A percentile compares a stretch with the other conserved stretches of the same genome.
phyloP scores from a whole-genome alignment of 306 rosid genomes.

The Pueraria montana region DNA sequence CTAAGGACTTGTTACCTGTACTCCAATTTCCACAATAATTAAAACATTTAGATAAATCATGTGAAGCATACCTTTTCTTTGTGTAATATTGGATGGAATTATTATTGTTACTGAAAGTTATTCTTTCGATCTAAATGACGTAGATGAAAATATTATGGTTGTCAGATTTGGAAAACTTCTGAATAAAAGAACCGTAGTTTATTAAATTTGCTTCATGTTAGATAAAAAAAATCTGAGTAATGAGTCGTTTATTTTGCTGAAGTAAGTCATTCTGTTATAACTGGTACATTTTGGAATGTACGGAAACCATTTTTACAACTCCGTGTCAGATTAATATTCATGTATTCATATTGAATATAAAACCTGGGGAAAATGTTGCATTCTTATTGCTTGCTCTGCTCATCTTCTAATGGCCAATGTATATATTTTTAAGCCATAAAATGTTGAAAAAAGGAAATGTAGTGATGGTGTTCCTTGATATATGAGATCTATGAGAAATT shows the following conservation, averaged over 20 bases:
- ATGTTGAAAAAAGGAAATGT: neutral
- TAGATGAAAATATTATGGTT: conserved; percentile 23
- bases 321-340: neutral
- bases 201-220: neutral
- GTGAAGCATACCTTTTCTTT: neutral
- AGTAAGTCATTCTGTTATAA: conserved; percentile 16
- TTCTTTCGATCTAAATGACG: conserved; percentile 19
- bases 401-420: neutral
- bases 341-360: conserved; percentile 9
- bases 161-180: conserved; percentile 28
- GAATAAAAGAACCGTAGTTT: neutral
- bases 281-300: neutral
- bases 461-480: conserved; percentile 5
- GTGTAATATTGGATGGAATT: neutral
- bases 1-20: neutral
- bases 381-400: conserved; percentile 5
- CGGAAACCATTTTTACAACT: neutral
- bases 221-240: neutral
- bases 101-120: conserved; percentile 1
- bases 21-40: conserved; percentile 15
- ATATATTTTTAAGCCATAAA: neutral
- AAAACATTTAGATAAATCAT: conserved; percentile 6
- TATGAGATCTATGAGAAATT: neutral
- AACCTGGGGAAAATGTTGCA: conserved; percentile 4
- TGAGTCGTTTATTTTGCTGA: conserved; percentile 18